A percentile compares a stretch with the other conserved stretches of the same genome.
Conservation (phyloP, 1,284 basidiomycete genomes). For the Hypsizygus ulmarius region DNA sequence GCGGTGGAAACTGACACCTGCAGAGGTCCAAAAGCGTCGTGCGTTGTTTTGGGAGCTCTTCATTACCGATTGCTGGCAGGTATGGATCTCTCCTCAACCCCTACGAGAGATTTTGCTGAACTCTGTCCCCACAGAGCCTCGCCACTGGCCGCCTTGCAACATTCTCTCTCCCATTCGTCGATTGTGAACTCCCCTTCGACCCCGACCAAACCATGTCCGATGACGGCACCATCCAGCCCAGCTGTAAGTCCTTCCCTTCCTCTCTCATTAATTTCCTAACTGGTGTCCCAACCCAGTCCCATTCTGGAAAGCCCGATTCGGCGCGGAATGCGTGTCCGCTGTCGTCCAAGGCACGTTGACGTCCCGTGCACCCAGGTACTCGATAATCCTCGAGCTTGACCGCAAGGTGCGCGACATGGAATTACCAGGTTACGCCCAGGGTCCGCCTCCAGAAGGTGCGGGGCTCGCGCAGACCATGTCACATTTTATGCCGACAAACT, state of each 20-base stretch:
- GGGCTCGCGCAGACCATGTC: constrained; percentile 56
- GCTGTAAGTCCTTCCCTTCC: constrained; percentile 42
- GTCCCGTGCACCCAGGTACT: constrained; percentile 63
- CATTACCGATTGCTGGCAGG: constrained; percentile 69
- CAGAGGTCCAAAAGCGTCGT: constrained; percentile 67
- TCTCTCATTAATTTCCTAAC: constrained; percentile 5
- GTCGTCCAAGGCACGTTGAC: constrained; percentile 65
- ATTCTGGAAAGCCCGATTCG: constrained; percentile 71
- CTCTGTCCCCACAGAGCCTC: constrained; percentile 40
- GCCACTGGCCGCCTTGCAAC: constrained; percentile 66
- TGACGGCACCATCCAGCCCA: constrained; percentile 49
- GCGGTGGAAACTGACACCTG: constrained; percentile 55
- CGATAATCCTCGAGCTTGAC: constrained; percentile 60
- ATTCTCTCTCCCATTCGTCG: constrained; percentile 63
- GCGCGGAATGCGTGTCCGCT: constrained; percentile 60
- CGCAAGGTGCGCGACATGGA: constrained; percentile 63
- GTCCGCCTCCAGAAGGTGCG: constrained; percentile 37
- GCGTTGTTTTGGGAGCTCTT: constrained; percentile 72
- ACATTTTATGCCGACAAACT: constrained; percentile 65
- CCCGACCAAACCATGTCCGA: constrained; percentile 50
- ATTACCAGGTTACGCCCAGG: constrained; percentile 51
- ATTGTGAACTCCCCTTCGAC: constrained; percentile 60
- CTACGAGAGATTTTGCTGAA: constrained; percentile 1
- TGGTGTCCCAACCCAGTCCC: constrained; percentile 44
- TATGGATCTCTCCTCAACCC: constrained; percentile 23